phyloP scores from a whole-genome alignment of 2,329 filamentous ascomycete genomes.

The Tolypocladium cylindrosporum region DNA sequence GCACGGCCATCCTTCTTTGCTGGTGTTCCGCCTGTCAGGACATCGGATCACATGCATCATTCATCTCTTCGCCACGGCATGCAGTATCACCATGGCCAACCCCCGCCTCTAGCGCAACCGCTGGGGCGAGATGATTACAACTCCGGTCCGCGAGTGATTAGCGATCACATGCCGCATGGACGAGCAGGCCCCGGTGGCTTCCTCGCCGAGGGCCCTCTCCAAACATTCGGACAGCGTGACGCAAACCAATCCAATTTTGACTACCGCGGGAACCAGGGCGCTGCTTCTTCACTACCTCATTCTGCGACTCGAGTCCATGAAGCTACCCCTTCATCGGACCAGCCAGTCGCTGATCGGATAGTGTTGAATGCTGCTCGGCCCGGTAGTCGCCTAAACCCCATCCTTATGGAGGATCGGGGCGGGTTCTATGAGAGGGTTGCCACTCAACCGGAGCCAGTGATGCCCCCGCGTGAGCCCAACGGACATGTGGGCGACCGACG shows the following conservation, averaged over 20 bases:
- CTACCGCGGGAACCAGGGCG: not conserved
- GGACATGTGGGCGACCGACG: constrained; percentile 1
- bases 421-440: constrained; percentile 25
- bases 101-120: not conserved
- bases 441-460: not conserved
- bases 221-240: not conserved
- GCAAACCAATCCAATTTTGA: not conserved
- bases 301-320: constrained; percentile 6
- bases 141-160: constrained; percentile 6
- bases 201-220: not conserved
- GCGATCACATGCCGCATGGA: constrained; percentile 4
- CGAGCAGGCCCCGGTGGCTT: not conserved
- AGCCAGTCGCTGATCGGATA: constrained; percentile 15
- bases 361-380: constrained; percentile 19
- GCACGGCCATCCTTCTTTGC: constrained; percentile 25
- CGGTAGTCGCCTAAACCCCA: constrained; percentile 20
- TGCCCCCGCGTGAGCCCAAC: not conserved
- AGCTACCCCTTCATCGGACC: constrained; percentile 6
- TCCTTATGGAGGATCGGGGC: constrained; percentile 30
- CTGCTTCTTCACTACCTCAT: not conserved
- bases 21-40: constrained; percentile 16
- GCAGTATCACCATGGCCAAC: constrained; percentile 4
- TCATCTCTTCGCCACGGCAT: constrained; percentile 7
- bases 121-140: not conserved
- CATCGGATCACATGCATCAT: constrained; percentile 11